phyloP scores from a whole-genome alignment of 2,329 filamentous ascomycete genomes.

The Colletotrichum liriopes region DNA sequence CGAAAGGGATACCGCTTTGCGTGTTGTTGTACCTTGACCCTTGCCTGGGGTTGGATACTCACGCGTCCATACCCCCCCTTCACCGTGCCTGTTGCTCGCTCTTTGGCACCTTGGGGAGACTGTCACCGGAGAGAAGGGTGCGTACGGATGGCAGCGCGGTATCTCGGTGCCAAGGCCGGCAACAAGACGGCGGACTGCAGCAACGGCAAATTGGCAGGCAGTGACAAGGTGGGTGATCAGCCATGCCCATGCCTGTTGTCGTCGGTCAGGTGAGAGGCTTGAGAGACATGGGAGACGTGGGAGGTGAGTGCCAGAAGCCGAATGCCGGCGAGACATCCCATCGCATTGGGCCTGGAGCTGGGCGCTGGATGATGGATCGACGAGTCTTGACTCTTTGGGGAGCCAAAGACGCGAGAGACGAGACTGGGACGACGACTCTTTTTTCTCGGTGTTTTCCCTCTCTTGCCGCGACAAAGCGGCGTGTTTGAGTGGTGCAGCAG shows the following conservation, averaged over 20 bases:
- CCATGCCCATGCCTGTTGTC: slow-evolving; percentile 6
- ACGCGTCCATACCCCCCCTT: not conserved
- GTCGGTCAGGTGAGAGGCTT: not conserved
- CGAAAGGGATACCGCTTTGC: not conserved
- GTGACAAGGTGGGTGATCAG: slow-evolving; percentile 10
- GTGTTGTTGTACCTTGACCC: slow-evolving; percentile 11
- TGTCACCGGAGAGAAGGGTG: not conserved
- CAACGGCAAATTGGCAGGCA: not conserved
- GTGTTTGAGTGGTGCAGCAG: slow-evolving; percentile 36
- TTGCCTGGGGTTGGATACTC: not conserved
- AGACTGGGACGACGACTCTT: not conserved
- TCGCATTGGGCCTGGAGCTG: not conserved
- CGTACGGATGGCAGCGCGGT: not conserved
- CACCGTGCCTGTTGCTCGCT: not conserved
- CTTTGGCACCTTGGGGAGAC: not conserved
- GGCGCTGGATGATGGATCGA: not conserved
- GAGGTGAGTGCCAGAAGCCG: slow-evolving; percentile 17
- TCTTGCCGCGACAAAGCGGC: slow-evolving; percentile 37
- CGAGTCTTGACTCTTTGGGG: not conserved
- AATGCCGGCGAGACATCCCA: slow-evolving; percentile 35
- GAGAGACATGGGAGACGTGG: slow-evolving; percentile 1
- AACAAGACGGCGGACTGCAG: slow-evolving; percentile 8
- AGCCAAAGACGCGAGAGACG: not conserved
- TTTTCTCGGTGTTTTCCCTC: not conserved
- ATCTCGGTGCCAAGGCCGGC: slow-evolving; percentile 12